These are phyloP conservation scores for Ceratocystis huliohia DNA, from an alignment of 2,329 filamentous ascomycete genomes.

Conservation along the genomic window DNA sequence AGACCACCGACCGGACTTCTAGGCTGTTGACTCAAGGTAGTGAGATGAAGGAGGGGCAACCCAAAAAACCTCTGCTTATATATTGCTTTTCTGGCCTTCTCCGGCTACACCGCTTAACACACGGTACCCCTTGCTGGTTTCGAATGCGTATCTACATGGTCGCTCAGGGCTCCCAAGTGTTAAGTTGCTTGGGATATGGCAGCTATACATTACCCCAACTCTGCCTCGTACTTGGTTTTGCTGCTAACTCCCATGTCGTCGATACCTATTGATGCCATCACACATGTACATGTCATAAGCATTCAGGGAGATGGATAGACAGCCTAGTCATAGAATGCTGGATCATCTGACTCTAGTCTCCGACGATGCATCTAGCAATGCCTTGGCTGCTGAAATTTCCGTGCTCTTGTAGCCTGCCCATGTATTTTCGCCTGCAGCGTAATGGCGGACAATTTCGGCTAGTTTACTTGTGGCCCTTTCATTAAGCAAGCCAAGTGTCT, in stretches of 20 bases:
- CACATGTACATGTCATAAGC: neutral
- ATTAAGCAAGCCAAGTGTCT: conserved; percentile 54
- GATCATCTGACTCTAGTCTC: conserved; percentile 33
- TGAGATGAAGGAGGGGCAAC: too few species aligned
- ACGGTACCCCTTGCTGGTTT: too few species aligned
- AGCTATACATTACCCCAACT: neutral
- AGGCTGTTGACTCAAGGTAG: too few species aligned
- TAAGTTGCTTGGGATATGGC: neutral
- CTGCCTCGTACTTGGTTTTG: neutral
- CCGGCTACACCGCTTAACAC: too few species aligned
- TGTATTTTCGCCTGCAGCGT: conserved; percentile 45
- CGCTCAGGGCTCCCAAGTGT: too few species aligned
- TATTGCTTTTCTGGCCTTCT: too few species aligned
- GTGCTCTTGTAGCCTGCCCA: conserved; percentile 62
- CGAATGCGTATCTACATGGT: too few species aligned
- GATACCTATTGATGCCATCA: neutral
- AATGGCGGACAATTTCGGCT: conserved; percentile 58
- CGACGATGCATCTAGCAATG: conserved; percentile 47
- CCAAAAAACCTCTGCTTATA: too few species aligned
- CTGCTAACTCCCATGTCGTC: neutral
- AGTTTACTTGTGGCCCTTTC: conserved; percentile 62
- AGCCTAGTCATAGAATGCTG: neutral
- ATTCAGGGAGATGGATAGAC: neutral
- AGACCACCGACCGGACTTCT: too few species aligned
- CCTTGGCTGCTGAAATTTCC: conserved; percentile 59